Evolutionary conservation across 1,139 yeast genomes (phyloP), one percentile per base, ranked within the genome.

Genomic region (Hemisphaericaspora xylanilytica): DNA sequence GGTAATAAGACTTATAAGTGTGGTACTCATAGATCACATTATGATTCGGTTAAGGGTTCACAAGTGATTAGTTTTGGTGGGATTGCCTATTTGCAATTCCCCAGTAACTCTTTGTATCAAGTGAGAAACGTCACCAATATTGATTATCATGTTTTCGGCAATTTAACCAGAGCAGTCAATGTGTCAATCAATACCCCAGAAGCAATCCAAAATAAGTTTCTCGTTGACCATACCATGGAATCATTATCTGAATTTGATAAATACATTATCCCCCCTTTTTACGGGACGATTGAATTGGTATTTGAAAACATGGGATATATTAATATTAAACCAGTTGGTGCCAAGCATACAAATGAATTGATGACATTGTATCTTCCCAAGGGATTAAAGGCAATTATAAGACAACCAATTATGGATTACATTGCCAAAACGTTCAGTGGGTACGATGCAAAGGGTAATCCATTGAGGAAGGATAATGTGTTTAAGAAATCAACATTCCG

Each of bases 221-320:
- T 64, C 38, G 56, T 69, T 1, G 6, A 33, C 15, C 30, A 31
- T 12, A 51, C 55, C n/a, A 52, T 50, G 8, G 51, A 54, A 13
- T 61, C 60, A 40, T 61, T 70, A 1, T 52, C 55, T 12, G 50
- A 58, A 2, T 54, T 73, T 47, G 65, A 58, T 2, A 61, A 78
- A 39, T 79, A 66, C 44, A 64, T 75, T 3, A 63, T 83, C 4
- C 89, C 90, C 0, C 85, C 86, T n/a, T 82, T 82, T 48, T 64
- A 62, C 37, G 94, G 90, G 0, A 63, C 79, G 2, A 66, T 84
- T 14, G 92, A 85, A 49, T 52, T 87, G 20, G 86, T 86, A 0
- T 52, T 88, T 11, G 78, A 81, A 36, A 84, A 84, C 39, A 55
- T 84, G 12, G 96, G 96, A 0, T 79, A 75, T 46, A 49, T 87